These are phyloP conservation scores for Polyplosphaeria fusca DNA, from an alignment of 495 filamentous ascomycete species.

Conservation along the genomic window DNA sequence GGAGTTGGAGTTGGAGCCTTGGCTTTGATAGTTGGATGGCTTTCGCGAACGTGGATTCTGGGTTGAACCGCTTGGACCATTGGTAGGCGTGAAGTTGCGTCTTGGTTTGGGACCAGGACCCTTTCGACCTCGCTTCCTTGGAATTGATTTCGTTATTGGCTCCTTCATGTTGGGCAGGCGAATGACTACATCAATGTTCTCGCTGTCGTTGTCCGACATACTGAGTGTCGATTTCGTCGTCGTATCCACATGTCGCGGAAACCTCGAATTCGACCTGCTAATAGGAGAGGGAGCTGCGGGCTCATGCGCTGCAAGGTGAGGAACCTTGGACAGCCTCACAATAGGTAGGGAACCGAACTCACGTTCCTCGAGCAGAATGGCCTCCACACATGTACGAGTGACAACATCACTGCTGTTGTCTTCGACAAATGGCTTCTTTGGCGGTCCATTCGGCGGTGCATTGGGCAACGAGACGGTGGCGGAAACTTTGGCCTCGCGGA, in stretches of 20 bases:
- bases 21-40: conserved; percentile 25
- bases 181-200: conserved; percentile 21
- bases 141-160: conserved; percentile 16
- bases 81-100: conserved; percentile 9
- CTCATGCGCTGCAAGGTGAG: conserved; percentile 28
- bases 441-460: conserved; percentile 16
- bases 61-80: background rate
- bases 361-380: conserved; percentile 41
- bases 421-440: conserved; percentile 30
- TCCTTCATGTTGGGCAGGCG: conserved; percentile 8
- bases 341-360: conserved; percentile 42
- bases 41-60: conserved; percentile 20
- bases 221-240: background rate
- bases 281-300: conserved; percentile 5
- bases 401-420: conserved; percentile 33
- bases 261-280: conserved; percentile 14
- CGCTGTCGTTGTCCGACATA: conserved; percentile 10
- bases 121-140: conserved; percentile 9
- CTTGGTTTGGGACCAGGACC: background rate
- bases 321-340: conserved; percentile 33
- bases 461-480: conserved; percentile 41
- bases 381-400: conserved; percentile 36
- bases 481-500: conserved; percentile 9
- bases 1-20: conserved; percentile 13
- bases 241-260: conserved; percentile 6